Conservation (phyloP, 2,329 filamentous ascomycete species). For the Curvularia sp. region DNA sequence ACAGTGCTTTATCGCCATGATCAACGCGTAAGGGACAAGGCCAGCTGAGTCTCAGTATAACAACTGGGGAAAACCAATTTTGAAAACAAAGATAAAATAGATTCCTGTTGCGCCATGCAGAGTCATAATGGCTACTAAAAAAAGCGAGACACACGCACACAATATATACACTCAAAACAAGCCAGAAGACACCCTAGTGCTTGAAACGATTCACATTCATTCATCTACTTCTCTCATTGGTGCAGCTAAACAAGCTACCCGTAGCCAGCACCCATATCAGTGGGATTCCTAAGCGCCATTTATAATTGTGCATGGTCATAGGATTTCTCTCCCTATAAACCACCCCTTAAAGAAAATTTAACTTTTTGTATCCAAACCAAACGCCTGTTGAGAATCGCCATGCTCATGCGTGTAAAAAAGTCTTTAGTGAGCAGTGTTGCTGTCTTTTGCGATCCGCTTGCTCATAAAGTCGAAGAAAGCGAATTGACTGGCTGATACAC, state of each 20-base stretch:
- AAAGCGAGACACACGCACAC: no score
- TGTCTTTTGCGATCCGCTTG: slow-evolving; percentile 54
- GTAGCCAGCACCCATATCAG: slow-evolving; percentile 6
- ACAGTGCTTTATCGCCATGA: no score
- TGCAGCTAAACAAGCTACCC: slow-evolving; percentile 12
- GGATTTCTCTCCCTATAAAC: neutral
- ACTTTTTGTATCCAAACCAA: slow-evolving; percentile 12
- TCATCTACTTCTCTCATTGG: slow-evolving; percentile 16
- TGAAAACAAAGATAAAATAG: no score
- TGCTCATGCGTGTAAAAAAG: neutral
- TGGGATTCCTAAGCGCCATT: slow-evolving; percentile 18
- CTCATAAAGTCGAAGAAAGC: slow-evolving; percentile 92
- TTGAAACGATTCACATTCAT: slow-evolving; percentile 9
- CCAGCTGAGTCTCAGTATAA: no score
- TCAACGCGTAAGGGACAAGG: no score
- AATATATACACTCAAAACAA: neutral
- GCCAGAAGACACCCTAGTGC: no score
- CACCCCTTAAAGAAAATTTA: neutral
- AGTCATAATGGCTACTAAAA: no score
- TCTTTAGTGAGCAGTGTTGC: slow-evolving; percentile 14
- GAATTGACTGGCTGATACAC: slow-evolving; percentile 91
- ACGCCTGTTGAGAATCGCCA: slow-evolving; percentile 9
- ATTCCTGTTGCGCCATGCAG: no score
- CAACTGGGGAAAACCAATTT: no score
- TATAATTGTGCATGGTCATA: slow-evolving; percentile 2